Evolutionary conservation across 106 monocot species (phyloP), one percentile per base, ranked within the genome.

Genomic region (Platanthera guangdongensis): DNA sequence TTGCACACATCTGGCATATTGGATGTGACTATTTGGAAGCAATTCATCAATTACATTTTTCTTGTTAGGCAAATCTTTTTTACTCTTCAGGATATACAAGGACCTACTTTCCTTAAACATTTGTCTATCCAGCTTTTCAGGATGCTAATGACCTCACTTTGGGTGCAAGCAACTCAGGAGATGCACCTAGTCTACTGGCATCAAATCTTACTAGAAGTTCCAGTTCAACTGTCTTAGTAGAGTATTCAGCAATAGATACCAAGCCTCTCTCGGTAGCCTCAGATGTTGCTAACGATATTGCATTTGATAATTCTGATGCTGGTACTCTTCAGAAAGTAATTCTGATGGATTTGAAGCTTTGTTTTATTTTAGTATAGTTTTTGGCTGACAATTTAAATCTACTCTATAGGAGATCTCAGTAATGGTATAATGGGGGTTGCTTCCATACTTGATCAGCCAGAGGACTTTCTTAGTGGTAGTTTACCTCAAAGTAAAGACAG

Each of bases 81-180:
- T 4, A 65, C 28, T 11, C 32, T 65, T 65, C 30, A 30, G 65
- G 65, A 32, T 32, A 32, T 65, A 32, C 0, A 32, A 25, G 12
- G 25, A 65, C 65, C 30, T 65, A 30, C 32, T 9, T 65, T 65
- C 3, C 30, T 65, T 65, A 32, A 65, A 11, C 30, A 60, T 65
- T 65, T 62, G 77, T 65, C 11, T 65, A 30, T 82, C 76, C 87
- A 99, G 94, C 82, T 75, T 99, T 90, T 86, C 83, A 81, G 78
- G 89, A 89, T 76, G 75, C 47, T 52, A 65, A 65, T 65, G 65
- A 32, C 9, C 30, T 25, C 28, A 88, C 76, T 81, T 76, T 76
- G 51, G 83, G 83, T 69, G 46, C 57, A 75, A 86, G 72, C 54
- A 59, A 75, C 55, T 64, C 74, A 51, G 75, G 18, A 51, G 74